phyloP scores from a whole-genome alignment of 1,139 yeast species.

The Arxiozyma bovina region DNA sequence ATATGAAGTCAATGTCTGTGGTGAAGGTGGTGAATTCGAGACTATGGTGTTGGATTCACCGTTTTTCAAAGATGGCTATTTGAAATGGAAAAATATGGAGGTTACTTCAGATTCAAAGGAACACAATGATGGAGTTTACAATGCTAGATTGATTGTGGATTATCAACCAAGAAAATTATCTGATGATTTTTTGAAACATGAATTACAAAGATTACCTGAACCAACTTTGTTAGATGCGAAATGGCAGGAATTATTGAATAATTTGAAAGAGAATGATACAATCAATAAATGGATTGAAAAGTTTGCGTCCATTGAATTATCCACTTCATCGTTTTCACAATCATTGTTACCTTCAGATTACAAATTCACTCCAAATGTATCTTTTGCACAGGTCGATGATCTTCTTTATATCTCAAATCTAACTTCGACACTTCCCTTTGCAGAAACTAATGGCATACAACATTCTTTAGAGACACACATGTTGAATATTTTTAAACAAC shows the following conservation, averaged over 20 bases:
- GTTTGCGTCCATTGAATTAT: too few relatives aligned
- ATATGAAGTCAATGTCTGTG: conserved; percentile 88
- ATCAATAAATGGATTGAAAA: background rate
- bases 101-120: background rate
- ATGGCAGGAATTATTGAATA: conserved; percentile 37
- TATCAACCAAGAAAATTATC: conserved; percentile 33
- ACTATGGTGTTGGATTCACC: conserved; percentile 87
- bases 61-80: conserved; percentile 49
- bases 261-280: background rate
- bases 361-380: background rate
- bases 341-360: background rate
- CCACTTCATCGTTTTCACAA: background rate
- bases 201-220: conserved; percentile 30
- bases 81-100: conserved; percentile 37
- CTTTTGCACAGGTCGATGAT: conserved; percentile 23
- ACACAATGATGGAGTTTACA: conserved; percentile 52
- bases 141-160: conserved; percentile 39
- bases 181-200: conserved; percentile 12
- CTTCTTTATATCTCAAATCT: conserved; percentile 47
- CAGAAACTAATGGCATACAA: conserved; percentile 3
- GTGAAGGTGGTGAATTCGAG: conserved; percentile 98
- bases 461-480: conserved; percentile 39
- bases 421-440: conserved; percentile 21
- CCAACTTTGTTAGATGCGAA: conserved; percentile 44
- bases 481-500: conserved; percentile 38